phyloP scores from a whole-genome alignment of 352 stramenopile genomes.

The Phytophthora melonis region DNA sequence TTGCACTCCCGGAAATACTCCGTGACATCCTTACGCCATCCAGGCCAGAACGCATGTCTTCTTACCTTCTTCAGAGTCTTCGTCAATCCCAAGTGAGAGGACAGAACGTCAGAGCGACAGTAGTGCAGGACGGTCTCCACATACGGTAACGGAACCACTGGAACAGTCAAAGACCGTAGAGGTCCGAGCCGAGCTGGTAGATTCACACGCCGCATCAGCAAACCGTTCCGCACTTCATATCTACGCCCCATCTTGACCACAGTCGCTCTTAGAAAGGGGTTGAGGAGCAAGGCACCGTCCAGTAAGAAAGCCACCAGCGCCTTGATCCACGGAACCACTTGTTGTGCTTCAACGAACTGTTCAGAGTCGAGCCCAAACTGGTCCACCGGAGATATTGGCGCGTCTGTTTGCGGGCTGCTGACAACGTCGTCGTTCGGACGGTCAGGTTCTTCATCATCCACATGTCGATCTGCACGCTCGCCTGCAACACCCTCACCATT shows the following conservation, averaged over 20 bases:
- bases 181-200: background rate
- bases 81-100: background rate
- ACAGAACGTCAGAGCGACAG: constrained; percentile 15
- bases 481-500: no score
- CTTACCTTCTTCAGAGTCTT: constrained; percentile 9
- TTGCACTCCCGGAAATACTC: background rate
- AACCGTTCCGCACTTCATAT: background rate
- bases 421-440: background rate
- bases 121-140: constrained; percentile 18
- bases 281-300: constrained; percentile 1
- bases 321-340: background rate
- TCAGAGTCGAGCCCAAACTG: background rate
- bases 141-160: constrained; percentile 3
- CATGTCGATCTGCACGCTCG: no score
- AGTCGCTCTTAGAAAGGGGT: background rate
- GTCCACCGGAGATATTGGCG: background rate
- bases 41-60: constrained; percentile 5
- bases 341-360: background rate
- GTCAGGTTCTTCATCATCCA: background rate
- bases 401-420: background rate
- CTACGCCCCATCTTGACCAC: background rate
- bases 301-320: constrained; percentile 6
- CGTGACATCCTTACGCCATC: background rate
- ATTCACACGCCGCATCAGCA: constrained; percentile 9
- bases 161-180: background rate